These are phyloP conservation scores for Neocallimastix lanati DNA, from an alignment of 192 early-diverging fungal genomes.

Conservation along the genomic window DNA sequence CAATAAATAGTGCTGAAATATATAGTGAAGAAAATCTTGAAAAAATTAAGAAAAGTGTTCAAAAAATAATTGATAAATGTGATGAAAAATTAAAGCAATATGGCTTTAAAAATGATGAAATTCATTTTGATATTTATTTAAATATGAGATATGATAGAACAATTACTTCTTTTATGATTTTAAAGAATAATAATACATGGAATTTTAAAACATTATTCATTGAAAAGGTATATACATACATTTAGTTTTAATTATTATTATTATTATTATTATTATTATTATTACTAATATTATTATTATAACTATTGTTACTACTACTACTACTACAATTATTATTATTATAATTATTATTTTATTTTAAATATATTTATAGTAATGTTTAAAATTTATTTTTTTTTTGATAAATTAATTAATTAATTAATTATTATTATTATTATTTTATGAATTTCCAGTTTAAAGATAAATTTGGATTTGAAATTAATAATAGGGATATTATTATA, in stretches of 20 bases:
- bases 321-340: too few relatives aligned
- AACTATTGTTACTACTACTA: too few relatives aligned
- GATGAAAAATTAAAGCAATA: background rate
- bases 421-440: too few relatives aligned
- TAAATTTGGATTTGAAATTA: conserved; percentile 88
- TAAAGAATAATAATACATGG: background rate
- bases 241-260: too few relatives aligned
- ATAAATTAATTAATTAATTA: too few relatives aligned
- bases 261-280: too few relatives aligned
- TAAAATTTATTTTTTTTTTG: too few relatives aligned
- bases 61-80: background rate
- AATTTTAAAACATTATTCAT: background rate
- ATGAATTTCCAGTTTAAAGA: conserved; percentile 54
- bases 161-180: background rate
- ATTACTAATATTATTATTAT: too few relatives aligned
- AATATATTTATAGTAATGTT: too few relatives aligned
- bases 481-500: conserved; percentile 59
- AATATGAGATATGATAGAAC: background rate
- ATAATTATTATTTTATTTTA: too few relatives aligned
- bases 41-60: background rate
- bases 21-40: background rate
- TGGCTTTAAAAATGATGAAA: background rate
- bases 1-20: background rate
- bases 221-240: background rate
- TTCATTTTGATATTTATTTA: background rate